Conservation (phyloP, 2,329 filamentous ascomycete species). For the Sporothrix schenckii region DNA sequence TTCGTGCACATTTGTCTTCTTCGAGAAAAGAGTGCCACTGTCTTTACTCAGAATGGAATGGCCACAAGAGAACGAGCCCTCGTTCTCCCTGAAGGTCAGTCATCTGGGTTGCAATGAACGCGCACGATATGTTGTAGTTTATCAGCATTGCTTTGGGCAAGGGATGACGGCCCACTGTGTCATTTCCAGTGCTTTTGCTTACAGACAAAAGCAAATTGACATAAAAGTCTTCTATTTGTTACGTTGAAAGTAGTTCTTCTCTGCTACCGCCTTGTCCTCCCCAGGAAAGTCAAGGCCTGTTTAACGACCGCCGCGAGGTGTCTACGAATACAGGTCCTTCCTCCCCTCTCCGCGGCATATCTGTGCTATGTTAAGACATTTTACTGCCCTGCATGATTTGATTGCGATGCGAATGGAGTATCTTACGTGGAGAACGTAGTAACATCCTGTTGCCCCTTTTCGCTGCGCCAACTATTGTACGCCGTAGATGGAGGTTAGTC, state of each 20-base stretch:
- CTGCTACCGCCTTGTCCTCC: neutral
- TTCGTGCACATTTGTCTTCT: neutral
- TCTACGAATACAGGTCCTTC: neutral
- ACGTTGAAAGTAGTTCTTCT: neutral
- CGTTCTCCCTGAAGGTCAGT: too few species aligned
- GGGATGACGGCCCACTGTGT: conserved; percentile 27
- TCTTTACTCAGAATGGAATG: conserved; percentile 10
- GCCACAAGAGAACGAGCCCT: too few species aligned
- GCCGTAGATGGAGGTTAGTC: neutral
- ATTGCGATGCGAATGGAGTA: neutral
- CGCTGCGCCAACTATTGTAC: neutral
- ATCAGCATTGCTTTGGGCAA: conserved; percentile 23
- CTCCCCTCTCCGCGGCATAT: neutral
- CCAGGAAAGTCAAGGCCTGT: neutral
- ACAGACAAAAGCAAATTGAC: neutral
- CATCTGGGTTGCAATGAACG: neutral
- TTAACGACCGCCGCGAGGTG: neutral
- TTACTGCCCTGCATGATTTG: conserved; percentile 11
- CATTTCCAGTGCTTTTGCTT: conserved; percentile 23
- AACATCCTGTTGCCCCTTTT: neutral
- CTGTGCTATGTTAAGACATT: conserved; percentile 23
- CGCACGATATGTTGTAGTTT: neutral
- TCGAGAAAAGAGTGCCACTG: neutral
- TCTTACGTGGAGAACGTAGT: too few species aligned
- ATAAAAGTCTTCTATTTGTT: neutral